Evolutionary conservation across 2,329 filamentous ascomycete genomes (phyloP), one percentile per base, ranked within the genome.

Genomic region (Ophiocordyceps sinensis): DNA sequence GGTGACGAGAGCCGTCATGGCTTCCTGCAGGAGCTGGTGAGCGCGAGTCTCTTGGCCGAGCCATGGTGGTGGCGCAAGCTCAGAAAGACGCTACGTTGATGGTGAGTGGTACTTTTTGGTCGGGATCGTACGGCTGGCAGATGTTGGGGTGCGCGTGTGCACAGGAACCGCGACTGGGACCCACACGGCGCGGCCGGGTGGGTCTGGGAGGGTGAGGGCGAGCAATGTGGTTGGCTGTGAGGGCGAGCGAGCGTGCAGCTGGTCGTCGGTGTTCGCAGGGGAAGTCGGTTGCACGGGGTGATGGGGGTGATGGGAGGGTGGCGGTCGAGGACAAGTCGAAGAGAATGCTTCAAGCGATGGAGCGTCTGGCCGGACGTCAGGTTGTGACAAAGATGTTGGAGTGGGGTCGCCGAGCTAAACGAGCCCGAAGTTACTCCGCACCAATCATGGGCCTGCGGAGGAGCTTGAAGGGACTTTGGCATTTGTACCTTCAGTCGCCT

Each of bases 11-110:
- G 64, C 77, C 79, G 64, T 75, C 73, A 60, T 83, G 79, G 73
- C 82, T 86, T 77, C 82, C 83, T 87, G 81, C 79, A 80, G 82
- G 82, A 79, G 82, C 86, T 84, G 84, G 85, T 88, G 84, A 89
- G 83, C 84, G 73, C 67, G 73, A 75, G 69, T 75, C 72, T 72
- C 69, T 75, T 65, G 67, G 73, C 65, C 73, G 73, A 75, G 71
- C 72, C 73, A 77, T 77, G 56, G 54, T 53, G 56, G 56, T 59
- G 57, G 61, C 58, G 58, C 53, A 56, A 55, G 60, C 61, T 63
- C 59, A 58, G 60, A 55, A 61, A 58, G 56, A 60, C 53, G 56
- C 57, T 58, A 53, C 48, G 52, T 51, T 58, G 57, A 53, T 61
- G 56, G 54, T 61, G 56, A 61, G 57, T 50, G 58, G 51, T 62